Evolutionary conservation across 2,329 filamentous ascomycete genomes (phyloP).

Genomic region (Claviceps spartinae): DNA sequence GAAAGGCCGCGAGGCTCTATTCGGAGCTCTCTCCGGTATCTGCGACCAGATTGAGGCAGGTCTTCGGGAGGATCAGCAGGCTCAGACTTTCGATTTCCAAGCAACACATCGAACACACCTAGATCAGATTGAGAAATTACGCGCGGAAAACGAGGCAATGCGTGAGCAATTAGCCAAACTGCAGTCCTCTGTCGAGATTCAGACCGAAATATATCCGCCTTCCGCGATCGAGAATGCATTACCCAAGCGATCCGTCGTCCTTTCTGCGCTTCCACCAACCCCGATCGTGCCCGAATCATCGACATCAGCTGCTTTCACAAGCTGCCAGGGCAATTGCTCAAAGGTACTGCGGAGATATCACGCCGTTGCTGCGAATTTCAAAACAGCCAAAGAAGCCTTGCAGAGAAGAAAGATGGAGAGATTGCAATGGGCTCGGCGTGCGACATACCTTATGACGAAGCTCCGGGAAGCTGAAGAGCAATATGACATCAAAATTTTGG

Average conservation of each 20-base stretch:
- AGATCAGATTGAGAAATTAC: conserved; percentile 21
- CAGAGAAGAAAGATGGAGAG: conserved; percentile 27
- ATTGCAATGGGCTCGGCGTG: conserved; percentile 32
- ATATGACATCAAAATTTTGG: conserved; percentile 19
- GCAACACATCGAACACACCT: not conserved
- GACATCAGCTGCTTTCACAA: conserved; percentile 12
- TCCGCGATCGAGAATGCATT: not conserved
- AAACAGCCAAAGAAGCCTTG: conserved; percentile 24
- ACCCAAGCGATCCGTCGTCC: not conserved
- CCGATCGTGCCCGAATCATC: not conserved
- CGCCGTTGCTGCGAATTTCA: conserved; percentile 28
- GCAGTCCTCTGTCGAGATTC: not conserved
- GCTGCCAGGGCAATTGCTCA: conserved; percentile 16
- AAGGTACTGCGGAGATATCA: conserved; percentile 27
- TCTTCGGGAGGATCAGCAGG: not conserved
- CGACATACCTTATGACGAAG: conserved; percentile 27
- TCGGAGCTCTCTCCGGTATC: conserved; percentile 25
- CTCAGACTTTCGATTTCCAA: not conserved
- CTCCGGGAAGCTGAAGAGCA: conserved; percentile 29
- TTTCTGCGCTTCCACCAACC: not conserved
- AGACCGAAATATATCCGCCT: not conserved
- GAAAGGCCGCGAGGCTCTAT: conserved; percentile 24
- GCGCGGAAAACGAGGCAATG: conserved; percentile 29
- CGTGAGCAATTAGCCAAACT: conserved; percentile 19
- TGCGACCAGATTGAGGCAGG: conserved; percentile 23